Evolutionary conservation across 345 rosid genomes (phyloP).

Genomic region (Aquilaria malaccensis): DNA sequence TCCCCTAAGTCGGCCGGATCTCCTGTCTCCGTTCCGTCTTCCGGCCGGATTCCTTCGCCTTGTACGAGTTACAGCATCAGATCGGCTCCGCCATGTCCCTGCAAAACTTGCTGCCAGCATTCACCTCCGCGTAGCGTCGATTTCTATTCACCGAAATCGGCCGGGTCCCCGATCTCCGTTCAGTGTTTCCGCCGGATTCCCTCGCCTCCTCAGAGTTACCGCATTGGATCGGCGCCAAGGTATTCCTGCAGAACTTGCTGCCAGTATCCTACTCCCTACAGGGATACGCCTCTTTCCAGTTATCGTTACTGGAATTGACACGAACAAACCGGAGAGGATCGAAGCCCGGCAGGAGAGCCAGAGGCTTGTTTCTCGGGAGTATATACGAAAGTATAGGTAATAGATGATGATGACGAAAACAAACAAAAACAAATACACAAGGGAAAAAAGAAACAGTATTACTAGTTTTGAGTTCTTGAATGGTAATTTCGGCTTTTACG

Average conservation of each 20-base stretch:
- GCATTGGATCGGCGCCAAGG: not conserved
- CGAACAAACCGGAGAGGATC: not conserved
- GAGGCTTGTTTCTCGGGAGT: not conserved
- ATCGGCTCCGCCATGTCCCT: too few relatives aligned
- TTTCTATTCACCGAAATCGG: constrained; percentile 15
- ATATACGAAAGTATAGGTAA: constrained; percentile 19
- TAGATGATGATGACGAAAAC: too few relatives aligned
- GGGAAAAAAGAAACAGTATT: too few relatives aligned
- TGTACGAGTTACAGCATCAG: too few relatives aligned
- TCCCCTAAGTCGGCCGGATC: constrained; percentile 12
- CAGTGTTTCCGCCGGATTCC: constrained; percentile 4
- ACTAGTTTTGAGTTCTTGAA: too few relatives aligned
- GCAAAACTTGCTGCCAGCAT: too few relatives aligned
- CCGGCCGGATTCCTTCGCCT: too few relatives aligned
- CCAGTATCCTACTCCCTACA: constrained; percentile 17
- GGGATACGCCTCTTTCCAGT: constrained; percentile 18
- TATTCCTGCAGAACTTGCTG: constrained; percentile 15
- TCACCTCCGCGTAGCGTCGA: too few relatives aligned
- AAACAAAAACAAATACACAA: too few relatives aligned
- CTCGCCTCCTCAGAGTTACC: not conserved
- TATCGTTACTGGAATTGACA: not conserved
- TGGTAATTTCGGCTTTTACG: too few relatives aligned
- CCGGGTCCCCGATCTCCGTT: too few relatives aligned
- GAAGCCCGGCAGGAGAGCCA: not conserved
- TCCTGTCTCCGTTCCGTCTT: too few relatives aligned